phyloP scores from a whole-genome alignment of 305 asterid genomes.

The Rubia tinctorum region DNA sequence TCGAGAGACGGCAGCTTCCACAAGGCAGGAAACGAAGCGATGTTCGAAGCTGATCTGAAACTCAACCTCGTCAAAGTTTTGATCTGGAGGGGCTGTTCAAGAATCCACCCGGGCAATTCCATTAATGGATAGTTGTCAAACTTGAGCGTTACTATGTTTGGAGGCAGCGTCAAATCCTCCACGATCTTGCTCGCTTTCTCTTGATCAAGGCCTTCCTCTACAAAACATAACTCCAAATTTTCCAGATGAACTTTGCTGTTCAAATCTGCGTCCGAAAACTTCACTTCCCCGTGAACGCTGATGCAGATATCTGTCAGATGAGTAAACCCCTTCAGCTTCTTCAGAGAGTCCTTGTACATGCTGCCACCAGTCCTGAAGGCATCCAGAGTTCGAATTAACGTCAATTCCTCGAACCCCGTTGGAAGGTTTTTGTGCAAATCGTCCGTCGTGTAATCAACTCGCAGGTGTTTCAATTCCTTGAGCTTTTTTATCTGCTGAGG shows the following conservation, averaged over 20 bases:
- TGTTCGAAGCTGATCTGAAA: background rate
- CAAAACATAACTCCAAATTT: background rate
- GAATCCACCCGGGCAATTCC: background rate
- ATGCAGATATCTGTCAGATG: background rate
- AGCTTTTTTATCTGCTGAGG: conserved; percentile 16
- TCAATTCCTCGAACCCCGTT: background rate
- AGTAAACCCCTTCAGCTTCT: background rate
- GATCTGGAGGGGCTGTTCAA: background rate
- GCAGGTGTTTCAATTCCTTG: conserved; percentile 20
- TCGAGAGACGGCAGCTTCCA: conserved; percentile 8
- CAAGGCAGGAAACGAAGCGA: background rate
- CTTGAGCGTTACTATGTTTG: background rate
- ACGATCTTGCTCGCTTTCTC: background rate
- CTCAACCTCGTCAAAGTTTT: background rate
- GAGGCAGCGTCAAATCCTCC: background rate
- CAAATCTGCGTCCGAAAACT: background rate
- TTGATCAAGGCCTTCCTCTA: background rate
- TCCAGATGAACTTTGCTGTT: background rate
- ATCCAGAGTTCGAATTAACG: background rate
- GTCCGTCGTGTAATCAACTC: background rate
- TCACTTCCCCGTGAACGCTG: background rate
- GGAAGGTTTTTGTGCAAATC: background rate
- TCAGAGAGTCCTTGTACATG: background rate
- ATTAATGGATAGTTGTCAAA: background rate
- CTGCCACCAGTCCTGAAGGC: background rate